A percentile compares a stretch with the other conserved stretches of the same genome.
Evolutionary conservation across 208 protist genomes (phyloP).

Genomic region (Leishmania lainsoni): DNA sequence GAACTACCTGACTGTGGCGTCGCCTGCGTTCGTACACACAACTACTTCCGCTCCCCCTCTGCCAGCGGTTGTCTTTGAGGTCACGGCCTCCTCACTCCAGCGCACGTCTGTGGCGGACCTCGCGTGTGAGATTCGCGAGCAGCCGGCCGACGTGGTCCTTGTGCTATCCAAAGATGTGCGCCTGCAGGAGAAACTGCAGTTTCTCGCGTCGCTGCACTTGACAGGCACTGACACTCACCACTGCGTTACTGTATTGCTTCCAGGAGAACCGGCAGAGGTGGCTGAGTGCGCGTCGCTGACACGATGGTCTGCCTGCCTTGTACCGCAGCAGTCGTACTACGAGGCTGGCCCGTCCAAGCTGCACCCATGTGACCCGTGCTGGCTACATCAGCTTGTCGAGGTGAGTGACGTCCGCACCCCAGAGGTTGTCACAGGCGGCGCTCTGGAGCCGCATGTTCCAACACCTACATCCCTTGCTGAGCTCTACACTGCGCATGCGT

Average conservation of each 20-base stretch:
- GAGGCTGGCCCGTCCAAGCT: neutral
- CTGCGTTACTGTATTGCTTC: conserved; percentile 26
- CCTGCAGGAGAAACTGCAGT: conserved; percentile 22
- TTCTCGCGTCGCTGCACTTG: conserved; percentile 34
- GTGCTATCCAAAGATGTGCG: conserved; percentile 6
- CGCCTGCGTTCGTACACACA: neutral
- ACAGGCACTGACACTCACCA: conserved; percentile 24
- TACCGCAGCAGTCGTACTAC: neutral
- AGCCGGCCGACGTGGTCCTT: conserved; percentile 33
- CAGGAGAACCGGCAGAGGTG: conserved; percentile 17
- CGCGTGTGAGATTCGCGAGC: conserved; percentile 24
- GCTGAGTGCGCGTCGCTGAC: conserved; percentile 32
- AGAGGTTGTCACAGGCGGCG: neutral
- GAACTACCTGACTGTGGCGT: neutral
- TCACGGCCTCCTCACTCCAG: conserved; percentile 16
- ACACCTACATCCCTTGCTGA: neutral
- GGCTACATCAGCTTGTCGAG: conserved; percentile 29
- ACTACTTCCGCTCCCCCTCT: neutral
- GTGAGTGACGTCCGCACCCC: conserved; percentile 13
- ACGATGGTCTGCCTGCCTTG: conserved; percentile 16
- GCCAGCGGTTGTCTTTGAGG: conserved; percentile 15
- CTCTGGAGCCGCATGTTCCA: neutral
- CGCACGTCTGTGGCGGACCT: conserved; percentile 25
- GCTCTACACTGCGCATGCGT: conserved; percentile 16
- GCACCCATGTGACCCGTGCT: neutral